Base-by-base conservation (phyloP, 208 protist genomes). In the Trypanosomatidae sp. region DNA sequence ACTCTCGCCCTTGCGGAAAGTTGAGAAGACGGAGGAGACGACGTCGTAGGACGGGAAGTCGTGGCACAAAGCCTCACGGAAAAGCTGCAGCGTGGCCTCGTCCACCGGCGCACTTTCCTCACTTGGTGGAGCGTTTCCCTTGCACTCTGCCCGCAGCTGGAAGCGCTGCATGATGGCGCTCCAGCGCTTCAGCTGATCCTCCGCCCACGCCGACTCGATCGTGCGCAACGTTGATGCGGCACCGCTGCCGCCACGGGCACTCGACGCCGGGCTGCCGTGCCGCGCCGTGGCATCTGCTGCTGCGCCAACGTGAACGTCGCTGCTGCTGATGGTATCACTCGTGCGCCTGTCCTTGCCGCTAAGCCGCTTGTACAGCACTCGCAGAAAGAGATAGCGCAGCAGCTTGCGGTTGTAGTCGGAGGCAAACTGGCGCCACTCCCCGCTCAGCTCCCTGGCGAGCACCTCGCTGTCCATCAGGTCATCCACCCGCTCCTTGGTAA, bases 341-440 rank as follows among this genome's bases (percentile, higher is more conserved):
- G 25, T n/a, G 5, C 15, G 53, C 55, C 50, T 41, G 8, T 53
- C 58, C 1, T 62, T 25, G 13, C 66, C 12, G 47, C 22, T 62
- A 2, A 66, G 65, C 10, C 43, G 41, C 5, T 44, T 33, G 47
- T 75, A 71, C 15, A 79, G 44, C 15, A 53, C 69, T 12, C 74
- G 74, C 58, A 80, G 58, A n/a, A 69, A 73, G 19, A 69, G 41
- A 55, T 80, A 80, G 50, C 76, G 76, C 47, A 80, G 36, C 39
- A 76, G 17, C 22, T 75, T 49, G 39, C 50, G 65, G 66, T 80
- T 80, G 59, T 80, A 80, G 3, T 69, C 30, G 19, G 69, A 71
- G 36, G 62, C 13, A n/a, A 85, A 66, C 30, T 75, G 62, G 50
- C 55, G 76, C 70, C 77, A 81, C 22, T 69, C 33, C 1, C 28